Conservation (phyloP, 2,329 filamentous ascomycete species). For the Penicillium sp. region DNA sequence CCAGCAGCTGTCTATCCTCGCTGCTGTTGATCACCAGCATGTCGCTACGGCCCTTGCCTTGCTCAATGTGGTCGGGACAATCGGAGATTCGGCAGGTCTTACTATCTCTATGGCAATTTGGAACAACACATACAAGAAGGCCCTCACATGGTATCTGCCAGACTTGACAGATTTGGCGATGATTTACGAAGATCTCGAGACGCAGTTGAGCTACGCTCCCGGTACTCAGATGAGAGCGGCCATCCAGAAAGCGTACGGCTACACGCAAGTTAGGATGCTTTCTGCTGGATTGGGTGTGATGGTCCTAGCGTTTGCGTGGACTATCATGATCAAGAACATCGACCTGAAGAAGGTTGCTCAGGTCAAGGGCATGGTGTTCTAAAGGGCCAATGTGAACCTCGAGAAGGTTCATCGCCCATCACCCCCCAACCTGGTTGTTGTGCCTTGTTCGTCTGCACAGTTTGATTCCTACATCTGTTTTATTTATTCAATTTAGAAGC, state of each 20-base stretch:
- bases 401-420: not conserved
- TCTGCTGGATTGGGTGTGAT: constrained; percentile 49
- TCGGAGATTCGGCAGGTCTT: constrained; percentile 55
- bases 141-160: constrained; percentile 48
- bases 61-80: constrained; percentile 53
- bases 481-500: not conserved
- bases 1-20: constrained; percentile 55
- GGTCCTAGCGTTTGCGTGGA: constrained; percentile 42
- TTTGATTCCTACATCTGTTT: not conserved
- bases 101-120: constrained; percentile 61
- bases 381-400: constrained; percentile 10
- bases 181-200: constrained; percentile 16
- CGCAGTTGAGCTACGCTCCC: constrained; percentile 23
- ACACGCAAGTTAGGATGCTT: constrained; percentile 53
- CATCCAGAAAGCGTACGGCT: constrained; percentile 60
- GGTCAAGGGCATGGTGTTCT: constrained; percentile 53
- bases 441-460: not conserved
- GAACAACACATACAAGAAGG: constrained; percentile 53
- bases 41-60: constrained; percentile 56
- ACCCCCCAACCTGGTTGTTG: not conserved
- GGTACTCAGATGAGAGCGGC: constrained; percentile 52
- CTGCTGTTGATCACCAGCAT: constrained; percentile 55
- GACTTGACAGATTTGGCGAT: constrained; percentile 8
- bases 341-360: constrained; percentile 50
- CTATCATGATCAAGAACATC: constrained; percentile 51